A percentile compares a stretch with the other conserved stretches of the same genome.
Conservation (phyloP, 352 stramenopile genomes). For the Phytophthora boehmeriae region DNA sequence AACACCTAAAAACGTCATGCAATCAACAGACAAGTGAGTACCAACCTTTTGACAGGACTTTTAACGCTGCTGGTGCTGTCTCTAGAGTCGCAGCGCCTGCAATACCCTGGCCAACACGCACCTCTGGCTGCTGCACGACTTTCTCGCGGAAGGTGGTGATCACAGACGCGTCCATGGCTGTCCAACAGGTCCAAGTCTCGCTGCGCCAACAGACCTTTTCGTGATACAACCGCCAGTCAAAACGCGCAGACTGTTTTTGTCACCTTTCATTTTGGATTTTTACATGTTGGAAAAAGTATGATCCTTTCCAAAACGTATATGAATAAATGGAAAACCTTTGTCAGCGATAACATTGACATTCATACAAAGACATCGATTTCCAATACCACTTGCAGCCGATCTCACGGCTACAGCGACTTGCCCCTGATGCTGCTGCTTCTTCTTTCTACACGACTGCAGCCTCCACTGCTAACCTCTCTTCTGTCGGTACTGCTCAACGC, state of each 20-base stretch:
- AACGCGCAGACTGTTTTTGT: not conserved
- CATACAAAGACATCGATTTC: constrained; percentile 33
- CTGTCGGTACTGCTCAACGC: constrained; percentile 11
- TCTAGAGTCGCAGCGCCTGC: not conserved
- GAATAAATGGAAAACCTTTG: not conserved
- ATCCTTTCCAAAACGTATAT: too few relatives aligned
- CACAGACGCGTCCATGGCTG: constrained; percentile 62
- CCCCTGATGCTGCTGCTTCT: constrained; percentile 2
- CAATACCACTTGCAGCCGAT: constrained; percentile 26
- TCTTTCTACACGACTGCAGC: constrained; percentile 20
- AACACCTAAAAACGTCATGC: constrained; percentile 51
- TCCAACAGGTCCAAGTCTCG: constrained; percentile 4
- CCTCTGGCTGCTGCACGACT: constrained; percentile 74
- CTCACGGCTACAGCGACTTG: constrained; percentile 3
- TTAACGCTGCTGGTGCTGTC: not conserved
- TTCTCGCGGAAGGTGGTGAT: constrained; percentile 69
- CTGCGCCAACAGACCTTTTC: constrained; percentile 37
- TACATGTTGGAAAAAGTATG: too few relatives aligned
- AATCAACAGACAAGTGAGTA: not conserved
- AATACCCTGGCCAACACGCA: constrained; percentile 18
- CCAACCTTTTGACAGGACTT: not conserved
- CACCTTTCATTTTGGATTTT: too few relatives aligned
- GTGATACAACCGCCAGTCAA: constrained; percentile 36
- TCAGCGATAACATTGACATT: constrained; percentile 3
- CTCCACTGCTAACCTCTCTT: constrained; percentile 6